Conservation (phyloP, 2,329 filamentous ascomycete genomes). For the Aspergillus phoenicis region DNA sequence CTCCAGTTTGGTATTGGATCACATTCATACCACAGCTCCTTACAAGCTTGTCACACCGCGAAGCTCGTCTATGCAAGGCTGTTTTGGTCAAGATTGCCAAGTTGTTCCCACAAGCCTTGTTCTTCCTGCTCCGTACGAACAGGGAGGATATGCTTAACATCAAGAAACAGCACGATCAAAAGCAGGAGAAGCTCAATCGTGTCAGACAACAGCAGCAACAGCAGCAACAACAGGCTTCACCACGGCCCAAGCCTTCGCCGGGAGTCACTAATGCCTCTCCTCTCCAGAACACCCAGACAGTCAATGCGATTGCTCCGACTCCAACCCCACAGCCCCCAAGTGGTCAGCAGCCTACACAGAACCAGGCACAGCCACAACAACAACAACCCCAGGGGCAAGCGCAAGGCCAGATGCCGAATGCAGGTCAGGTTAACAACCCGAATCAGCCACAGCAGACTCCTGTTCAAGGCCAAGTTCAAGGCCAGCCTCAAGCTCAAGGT, state of each 20-base stretch:
- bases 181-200: slow-evolving; percentile 61
- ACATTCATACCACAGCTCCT: slow-evolving; percentile 97
- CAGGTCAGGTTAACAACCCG: slow-evolving; percentile 16
- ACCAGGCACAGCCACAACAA: slow-evolving; percentile 19
- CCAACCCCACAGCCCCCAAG: slow-evolving; percentile 30
- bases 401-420: slow-evolving; percentile 19
- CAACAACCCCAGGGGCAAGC: slow-evolving; percentile 22
- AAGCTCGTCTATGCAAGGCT: slow-evolving; percentile 81
- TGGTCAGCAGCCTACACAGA: slow-evolving; percentile 28
- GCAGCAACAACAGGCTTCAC: slow-evolving; percentile 49
- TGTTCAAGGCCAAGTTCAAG: slow-evolving; percentile 16
- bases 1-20: slow-evolving; percentile 99
- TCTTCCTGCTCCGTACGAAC: slow-evolving; percentile 91
- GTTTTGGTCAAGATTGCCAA: slow-evolving; percentile 94
- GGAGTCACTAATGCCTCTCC: slow-evolving; percentile 47
- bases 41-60: slow-evolving; percentile 85
- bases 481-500: not conserved
- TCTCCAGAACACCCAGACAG: slow-evolving; percentile 51
- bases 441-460: slow-evolving; percentile 11
- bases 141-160: slow-evolving; percentile 91
- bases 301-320: slow-evolving; percentile 43
- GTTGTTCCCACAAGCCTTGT: slow-evolving; percentile 90
- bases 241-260: slow-evolving; percentile 42
- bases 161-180: slow-evolving; percentile 78
- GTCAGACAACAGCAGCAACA: slow-evolving; percentile 66